phyloP scores from a whole-genome alignment of 129 eudicot species.

The Calendula officinalis region DNA sequence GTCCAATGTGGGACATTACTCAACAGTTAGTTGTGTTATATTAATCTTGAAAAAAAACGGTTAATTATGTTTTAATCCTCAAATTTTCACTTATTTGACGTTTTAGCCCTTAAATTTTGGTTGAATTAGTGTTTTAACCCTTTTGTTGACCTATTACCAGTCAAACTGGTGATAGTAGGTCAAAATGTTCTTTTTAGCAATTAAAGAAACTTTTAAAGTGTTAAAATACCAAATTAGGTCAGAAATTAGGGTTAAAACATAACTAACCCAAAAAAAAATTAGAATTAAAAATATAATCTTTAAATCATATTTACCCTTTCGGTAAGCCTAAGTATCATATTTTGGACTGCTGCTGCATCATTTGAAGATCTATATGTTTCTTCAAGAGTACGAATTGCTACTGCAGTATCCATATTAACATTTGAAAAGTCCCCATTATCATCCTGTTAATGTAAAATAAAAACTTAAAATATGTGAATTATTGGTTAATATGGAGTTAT shows the following conservation, averaged over 20 bases:
- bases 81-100: no score
- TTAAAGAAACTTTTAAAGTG: no score
- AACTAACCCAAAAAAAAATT: background rate
- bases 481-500: background rate
- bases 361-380: conserved; percentile 81
- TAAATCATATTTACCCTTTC: conserved; percentile 53
- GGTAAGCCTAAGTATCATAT: conserved; percentile 68
- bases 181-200: no score
- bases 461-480: background rate
- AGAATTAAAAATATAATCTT: background rate
- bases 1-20: no score
- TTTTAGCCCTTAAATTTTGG: no score
- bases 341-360: conserved; percentile 90
- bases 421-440: conserved; percentile 85
- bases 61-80: no score
- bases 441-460: conserved; percentile 45
- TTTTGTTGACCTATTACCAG: no score
- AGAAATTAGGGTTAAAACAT: no score
- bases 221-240: no score
- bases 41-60: background rate
- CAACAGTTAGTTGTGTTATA: no score
- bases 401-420: conserved; percentile 91
- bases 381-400: conserved; percentile 92
- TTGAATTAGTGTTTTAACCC: no score
- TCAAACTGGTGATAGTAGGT: no score